Conservation (phyloP, 768 basidiomycete species). For the Lactarius vividus region DNA sequence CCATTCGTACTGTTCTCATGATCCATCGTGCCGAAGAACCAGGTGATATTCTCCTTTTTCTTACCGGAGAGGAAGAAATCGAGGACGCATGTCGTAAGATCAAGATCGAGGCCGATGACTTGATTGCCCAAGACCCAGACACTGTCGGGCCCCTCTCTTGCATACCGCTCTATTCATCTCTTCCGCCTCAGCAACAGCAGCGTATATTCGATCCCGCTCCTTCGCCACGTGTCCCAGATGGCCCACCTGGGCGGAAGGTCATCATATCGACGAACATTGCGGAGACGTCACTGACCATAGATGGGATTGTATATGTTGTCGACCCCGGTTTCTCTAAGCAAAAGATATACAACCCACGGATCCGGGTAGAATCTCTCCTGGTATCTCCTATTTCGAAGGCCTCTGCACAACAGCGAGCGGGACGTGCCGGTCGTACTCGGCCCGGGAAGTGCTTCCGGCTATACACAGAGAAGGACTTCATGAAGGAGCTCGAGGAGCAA, state of each 20-base stretch:
- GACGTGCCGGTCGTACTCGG: constrained; percentile 92
- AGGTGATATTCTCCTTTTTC: constrained; percentile 90
- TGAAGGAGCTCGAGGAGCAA: constrained; percentile 93
- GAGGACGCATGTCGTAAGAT: constrained; percentile 95
- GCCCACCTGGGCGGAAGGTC: constrained; percentile 88
- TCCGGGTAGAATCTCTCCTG: constrained; percentile 89
- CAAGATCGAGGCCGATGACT: constrained; percentile 83
- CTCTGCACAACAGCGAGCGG: constrained; percentile 92
- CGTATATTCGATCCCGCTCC: constrained; percentile 94
- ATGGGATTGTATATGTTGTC: constrained; percentile 99
- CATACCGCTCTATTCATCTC: constrained; percentile 91
- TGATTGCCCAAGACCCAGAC: constrained; percentile 65
- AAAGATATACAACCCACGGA: constrained; percentile 97
- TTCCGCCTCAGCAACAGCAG: constrained; percentile 93
- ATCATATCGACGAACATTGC: constrained; percentile 97
- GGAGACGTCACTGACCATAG: constrained; percentile 95
- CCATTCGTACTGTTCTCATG: constrained; percentile 94
- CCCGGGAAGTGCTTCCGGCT: constrained; percentile 97
- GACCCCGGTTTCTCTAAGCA: constrained; percentile 98
- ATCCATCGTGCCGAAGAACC: constrained; percentile 94
- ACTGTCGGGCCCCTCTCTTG: constrained; percentile 84
- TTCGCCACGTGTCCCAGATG: constrained; percentile 50
- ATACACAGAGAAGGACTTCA: constrained; percentile 97
- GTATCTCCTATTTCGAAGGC: constrained; percentile 97
- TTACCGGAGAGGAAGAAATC: constrained; percentile 98